phyloP scores from a whole-genome alignment of 768 basidiomycete genomes.

The Kwoniella pini region DNA sequence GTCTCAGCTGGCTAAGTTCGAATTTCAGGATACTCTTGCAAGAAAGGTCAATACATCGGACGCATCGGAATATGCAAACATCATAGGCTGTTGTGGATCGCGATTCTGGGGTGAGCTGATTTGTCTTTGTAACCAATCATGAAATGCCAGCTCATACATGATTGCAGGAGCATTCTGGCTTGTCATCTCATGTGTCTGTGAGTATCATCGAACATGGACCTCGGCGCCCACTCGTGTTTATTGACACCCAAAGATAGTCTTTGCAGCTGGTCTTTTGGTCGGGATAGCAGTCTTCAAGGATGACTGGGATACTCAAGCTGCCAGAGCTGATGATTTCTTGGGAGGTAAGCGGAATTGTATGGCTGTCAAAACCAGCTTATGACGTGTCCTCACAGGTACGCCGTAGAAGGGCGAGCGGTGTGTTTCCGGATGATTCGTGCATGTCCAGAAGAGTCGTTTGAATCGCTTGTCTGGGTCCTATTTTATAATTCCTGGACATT shows the following conservation, averaged over 20 bases:
- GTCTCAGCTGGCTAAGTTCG: not conserved
- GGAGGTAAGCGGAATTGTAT: constrained; percentile 37
- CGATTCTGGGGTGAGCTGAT: constrained; percentile 51
- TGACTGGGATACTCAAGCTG: constrained; percentile 40
- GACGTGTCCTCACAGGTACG: no score
- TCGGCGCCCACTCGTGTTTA: not conserved
- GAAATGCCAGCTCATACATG: not conserved
- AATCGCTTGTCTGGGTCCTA: no score
- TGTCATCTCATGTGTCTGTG: constrained; percentile 37
- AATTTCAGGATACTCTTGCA: constrained; percentile 44
- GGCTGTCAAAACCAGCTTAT: no score
- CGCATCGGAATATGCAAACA: constrained; percentile 52
- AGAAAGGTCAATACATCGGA: constrained; percentile 55
- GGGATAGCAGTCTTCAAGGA: constrained; percentile 53
- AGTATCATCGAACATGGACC: constrained; percentile 8
- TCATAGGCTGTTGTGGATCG: constrained; percentile 54
- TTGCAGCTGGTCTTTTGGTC: constrained; percentile 49
- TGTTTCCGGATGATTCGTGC: no score
- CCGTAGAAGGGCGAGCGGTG: no score
- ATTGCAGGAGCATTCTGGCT: constrained; percentile 52
- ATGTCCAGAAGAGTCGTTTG: no score
- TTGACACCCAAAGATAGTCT: constrained; percentile 36
- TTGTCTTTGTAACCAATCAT: not conserved
- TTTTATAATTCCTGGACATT: no score
- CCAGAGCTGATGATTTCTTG: constrained; percentile 44